phyloP scores from a whole-genome alignment of 768 basidiomycete species.

The Panaeolus papilionaceus region DNA sequence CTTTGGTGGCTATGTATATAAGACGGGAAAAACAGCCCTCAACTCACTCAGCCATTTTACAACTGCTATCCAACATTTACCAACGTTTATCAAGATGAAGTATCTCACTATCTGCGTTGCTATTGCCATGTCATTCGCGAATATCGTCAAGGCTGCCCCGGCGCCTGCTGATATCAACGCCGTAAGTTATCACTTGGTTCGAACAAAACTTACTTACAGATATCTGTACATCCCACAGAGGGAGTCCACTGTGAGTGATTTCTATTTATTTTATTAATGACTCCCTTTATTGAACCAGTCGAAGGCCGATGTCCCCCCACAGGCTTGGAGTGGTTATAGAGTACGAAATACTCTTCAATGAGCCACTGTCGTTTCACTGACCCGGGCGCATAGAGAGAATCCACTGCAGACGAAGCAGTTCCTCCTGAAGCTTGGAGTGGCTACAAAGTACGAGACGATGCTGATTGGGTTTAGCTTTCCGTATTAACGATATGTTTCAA shows the following conservation, averaged over 20 bases:
- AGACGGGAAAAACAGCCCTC: background rate
- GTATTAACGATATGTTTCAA: background rate
- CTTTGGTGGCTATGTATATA: background rate
- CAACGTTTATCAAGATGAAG: background rate
- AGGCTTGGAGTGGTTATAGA: background rate
- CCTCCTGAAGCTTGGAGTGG: constrained; percentile 14
- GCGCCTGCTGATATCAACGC: background rate
- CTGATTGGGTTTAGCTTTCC: too few relatives aligned
- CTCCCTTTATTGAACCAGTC: too few relatives aligned
- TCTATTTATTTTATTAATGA: too few relatives aligned
- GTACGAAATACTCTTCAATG: background rate
- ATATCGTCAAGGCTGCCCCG: background rate
- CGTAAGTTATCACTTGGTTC: background rate
- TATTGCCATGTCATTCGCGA: background rate
- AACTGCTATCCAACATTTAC: background rate
- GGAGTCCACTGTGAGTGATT: background rate
- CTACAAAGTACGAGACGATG: background rate
- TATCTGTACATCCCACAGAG: background rate
- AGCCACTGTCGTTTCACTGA: background rate
- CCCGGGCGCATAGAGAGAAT: constrained; percentile 1
- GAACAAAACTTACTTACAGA: background rate
- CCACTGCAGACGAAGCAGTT: background rate
- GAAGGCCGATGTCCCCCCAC: background rate
- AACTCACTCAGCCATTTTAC: background rate
- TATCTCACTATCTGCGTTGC: background rate